These are phyloP conservation scores for Mortierella sp. DNA, from an alignment of 371 early-diverging fungal genomes.

Conservation along the genomic window DNA sequence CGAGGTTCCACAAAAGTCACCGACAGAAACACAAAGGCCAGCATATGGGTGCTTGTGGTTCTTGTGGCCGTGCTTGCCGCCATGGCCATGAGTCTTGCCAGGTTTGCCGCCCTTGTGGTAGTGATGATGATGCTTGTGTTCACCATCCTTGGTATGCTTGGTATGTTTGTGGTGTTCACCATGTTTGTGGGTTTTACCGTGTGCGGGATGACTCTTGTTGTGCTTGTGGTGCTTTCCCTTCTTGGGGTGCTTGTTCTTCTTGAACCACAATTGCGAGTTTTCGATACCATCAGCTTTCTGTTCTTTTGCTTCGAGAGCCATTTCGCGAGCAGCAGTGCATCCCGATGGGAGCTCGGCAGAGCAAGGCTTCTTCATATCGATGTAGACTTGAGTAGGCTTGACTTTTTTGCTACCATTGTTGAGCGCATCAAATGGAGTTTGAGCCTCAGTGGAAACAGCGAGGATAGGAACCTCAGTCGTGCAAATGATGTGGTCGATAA, in stretches of 20 bases:
- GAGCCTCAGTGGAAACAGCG: conserved; percentile 1
- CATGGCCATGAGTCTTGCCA: too few species aligned
- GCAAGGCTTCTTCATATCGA: conserved; percentile 25
- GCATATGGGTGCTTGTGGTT: conserved; percentile 17
- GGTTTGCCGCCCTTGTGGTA: too few species aligned
- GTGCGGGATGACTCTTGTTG: not conserved
- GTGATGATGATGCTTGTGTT: too few species aligned
- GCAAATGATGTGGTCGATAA: conserved; percentile 28
- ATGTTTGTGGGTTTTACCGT: not conserved
- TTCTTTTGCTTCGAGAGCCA: not conserved
- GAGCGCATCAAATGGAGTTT: conserved; percentile 3
- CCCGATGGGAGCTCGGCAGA: not conserved
- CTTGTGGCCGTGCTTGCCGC: too few species aligned
- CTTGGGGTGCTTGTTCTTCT: conserved; percentile 5
- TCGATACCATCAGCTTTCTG: conserved; percentile 2
- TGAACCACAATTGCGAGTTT: not conserved
- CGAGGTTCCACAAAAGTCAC: conserved; percentile 16
- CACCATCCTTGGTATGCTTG: too few species aligned
- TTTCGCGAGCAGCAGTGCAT: not conserved
- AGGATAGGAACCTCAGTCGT: not conserved
- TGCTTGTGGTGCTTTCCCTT: conserved; percentile 6
- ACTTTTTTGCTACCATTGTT: conserved; percentile 15
- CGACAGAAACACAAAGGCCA: conserved; percentile 28
- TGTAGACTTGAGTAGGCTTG: not conserved
- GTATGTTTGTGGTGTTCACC: conserved; percentile 12